phyloP scores from a whole-genome alignment of 371 early-diverging fungal genomes.

The Hamiltosporidium magnivora region DNA sequence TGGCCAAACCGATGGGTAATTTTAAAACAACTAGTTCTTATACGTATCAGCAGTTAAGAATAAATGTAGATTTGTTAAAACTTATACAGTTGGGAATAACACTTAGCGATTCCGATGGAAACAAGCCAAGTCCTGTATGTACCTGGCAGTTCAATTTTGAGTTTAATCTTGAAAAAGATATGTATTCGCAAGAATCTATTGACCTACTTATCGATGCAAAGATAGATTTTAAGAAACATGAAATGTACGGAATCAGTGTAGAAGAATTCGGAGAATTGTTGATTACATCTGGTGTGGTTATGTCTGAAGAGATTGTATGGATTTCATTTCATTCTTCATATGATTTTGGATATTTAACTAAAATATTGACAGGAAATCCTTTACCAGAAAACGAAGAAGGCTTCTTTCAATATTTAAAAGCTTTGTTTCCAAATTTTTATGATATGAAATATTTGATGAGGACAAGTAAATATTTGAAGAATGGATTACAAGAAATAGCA shows the following conservation, averaged over 20 bases:
- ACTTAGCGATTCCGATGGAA: conserved; percentile 78
- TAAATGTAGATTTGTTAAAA: conserved; percentile 90
- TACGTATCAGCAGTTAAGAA: conserved; percentile 79
- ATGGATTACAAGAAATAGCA: conserved; percentile 94
- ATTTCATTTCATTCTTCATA: conserved; percentile 94
- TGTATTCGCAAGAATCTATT: conserved; percentile 97
- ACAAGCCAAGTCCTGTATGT: conserved; percentile 67
- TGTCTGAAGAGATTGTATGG: conserved; percentile 81
- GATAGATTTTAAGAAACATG: conserved; percentile 88
- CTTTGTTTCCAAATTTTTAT: conserved; percentile 88
- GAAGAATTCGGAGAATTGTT: conserved; percentile 87
- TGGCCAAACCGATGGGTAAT: conserved; percentile 54
- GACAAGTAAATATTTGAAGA: conserved; percentile 79
- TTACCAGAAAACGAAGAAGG: conserved; percentile 78
- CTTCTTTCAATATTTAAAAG: conserved; percentile 78
- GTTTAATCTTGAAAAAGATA: conserved; percentile 78
- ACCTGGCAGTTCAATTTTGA: conserved; percentile 99
- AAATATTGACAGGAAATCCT: conserved; percentile 73
- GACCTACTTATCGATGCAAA: conserved; percentile 84
- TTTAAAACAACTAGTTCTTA: conserved; percentile 22
- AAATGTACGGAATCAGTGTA: conserved; percentile 86
- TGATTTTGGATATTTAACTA: conserved; percentile 95
- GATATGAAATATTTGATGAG: conserved; percentile 95
- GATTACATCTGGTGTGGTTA: conserved; percentile 85
- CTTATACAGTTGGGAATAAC: conserved; percentile 96